A percentile compares a stretch with the other conserved stretches of the same genome.
Evolutionary conservation across 2,329 filamentous ascomycete species (phyloP).

Genomic region (Diplocarpon rosae): DNA sequence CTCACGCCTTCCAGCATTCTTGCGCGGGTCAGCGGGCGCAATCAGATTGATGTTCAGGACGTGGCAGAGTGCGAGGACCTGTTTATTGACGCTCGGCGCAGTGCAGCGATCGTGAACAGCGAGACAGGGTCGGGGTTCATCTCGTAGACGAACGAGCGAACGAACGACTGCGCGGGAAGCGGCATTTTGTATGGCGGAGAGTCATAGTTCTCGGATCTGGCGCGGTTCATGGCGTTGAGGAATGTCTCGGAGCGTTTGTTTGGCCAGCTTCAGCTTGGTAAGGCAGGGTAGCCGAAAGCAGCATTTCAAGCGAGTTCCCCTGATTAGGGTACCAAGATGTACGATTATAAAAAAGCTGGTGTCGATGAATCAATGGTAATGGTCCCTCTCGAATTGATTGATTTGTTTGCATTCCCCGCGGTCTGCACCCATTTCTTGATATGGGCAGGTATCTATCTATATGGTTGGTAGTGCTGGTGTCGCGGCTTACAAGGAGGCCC

Average conservation of each 20-base stretch:
- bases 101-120: constrained; percentile 55
- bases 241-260: constrained; percentile 19
- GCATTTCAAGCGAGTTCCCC: constrained; percentile 7
- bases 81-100: constrained; percentile 72
- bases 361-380: constrained; percentile 10
- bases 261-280: not conserved
- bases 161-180: constrained; percentile 2
- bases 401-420: constrained; percentile 12
- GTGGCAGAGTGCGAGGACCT: constrained; percentile 73
- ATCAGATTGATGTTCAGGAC: constrained; percentile 66
- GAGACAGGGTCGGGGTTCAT: constrained; percentile 52
- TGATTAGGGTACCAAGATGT: constrained; percentile 10
- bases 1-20: constrained; percentile 61
- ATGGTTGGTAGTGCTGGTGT: too few species aligned
- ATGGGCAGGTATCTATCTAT: too few species aligned
- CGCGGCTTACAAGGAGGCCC: constrained; percentile 7
- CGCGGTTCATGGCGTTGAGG: constrained; percentile 15
- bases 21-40: constrained; percentile 70
- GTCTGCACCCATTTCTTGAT: constrained; percentile 8
- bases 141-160: constrained; percentile 22
- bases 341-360: constrained; percentile 14
- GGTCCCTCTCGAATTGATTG: not conserved
- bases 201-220: constrained; percentile 9
- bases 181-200: constrained; percentile 7
- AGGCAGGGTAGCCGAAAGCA: constrained; percentile 5